Evolutionary conservation across 2,329 filamentous ascomycete genomes (phyloP), one percentile per base, ranked within the genome.

Genomic region (Aspergillus thermomutatus): DNA sequence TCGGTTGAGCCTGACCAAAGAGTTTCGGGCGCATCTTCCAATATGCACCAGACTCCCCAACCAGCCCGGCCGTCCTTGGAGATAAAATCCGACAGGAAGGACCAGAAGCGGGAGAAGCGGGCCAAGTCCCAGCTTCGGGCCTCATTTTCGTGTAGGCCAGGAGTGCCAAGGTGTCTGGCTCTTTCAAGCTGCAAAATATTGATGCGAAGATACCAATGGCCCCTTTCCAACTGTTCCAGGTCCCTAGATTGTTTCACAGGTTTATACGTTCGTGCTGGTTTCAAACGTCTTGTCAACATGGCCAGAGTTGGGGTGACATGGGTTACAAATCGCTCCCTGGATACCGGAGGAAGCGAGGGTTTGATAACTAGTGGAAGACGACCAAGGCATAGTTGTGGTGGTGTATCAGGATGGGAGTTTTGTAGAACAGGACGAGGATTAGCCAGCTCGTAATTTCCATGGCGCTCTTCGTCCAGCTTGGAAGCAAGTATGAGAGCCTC

Each of bases 191-290:
- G 31, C 5, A 75, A 75, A 34, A 95, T 75, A 50, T 85, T 83
- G 17, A 86, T 81, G 5, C 77, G 77, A 4, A 96, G 66, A 2
- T 79, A 71, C 92, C 92, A 97, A 72, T 89, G 86, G 0, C 92
- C 92, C 17, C 92, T 82, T 70, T 96, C 91, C 40, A 88, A 82
- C 0, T 75, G 73, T 2, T 80, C 73, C 1, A 88, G 73, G 0
- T 72, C 67, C 3, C 87, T 78, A 1, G 74, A 73, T 52, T 83
- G 78, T 1, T 72, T 60, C 4, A 66, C 62, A 0, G 87, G 86
- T 4, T 72, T 77, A 70, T 83, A 90, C 3, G 82, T 80, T 2
- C 77, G 78, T 0, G 73, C 61, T 3, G 86, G 73, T 17, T 82
- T 77, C 26, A 83, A 75, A n/a, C 82, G 78, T 0, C 73, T 69